phyloP scores from a whole-genome alignment of 23 red algal species.

The Agarophyton chilense region DNA sequence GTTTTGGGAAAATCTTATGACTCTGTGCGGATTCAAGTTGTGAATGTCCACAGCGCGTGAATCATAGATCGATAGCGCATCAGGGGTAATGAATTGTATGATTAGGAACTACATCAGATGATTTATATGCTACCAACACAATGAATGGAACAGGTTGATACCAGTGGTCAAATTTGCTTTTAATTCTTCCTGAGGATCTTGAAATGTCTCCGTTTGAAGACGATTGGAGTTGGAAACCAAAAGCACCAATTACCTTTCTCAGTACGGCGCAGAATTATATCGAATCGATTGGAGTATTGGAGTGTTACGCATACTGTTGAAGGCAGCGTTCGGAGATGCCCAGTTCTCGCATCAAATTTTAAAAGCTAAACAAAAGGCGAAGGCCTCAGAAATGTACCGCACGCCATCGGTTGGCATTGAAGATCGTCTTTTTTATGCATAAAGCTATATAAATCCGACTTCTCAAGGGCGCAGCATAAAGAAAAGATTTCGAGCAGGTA shows the following conservation, averaged over 20 bases:
- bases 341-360: too few relatives aligned
- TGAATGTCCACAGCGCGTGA: slow-evolving; percentile 2
- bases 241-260: background rate
- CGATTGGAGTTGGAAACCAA: slow-evolving; percentile 20
- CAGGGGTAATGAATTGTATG: slow-evolving; percentile 15
- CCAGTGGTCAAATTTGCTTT: background rate
- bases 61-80: slow-evolving; percentile 10
- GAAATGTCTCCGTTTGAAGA: background rate
- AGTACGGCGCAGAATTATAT: background rate
- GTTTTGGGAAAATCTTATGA: background rate
- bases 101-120: background rate
- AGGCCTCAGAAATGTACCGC: too few relatives aligned
- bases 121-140: background rate
- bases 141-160: background rate
- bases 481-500: too few relatives aligned
- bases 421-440: too few relatives aligned
- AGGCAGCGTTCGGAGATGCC: too few relatives aligned
- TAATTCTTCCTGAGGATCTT: slow-evolving; percentile 2
- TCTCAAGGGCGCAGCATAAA: too few relatives aligned
- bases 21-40: background rate
- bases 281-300: background rate
- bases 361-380: too few relatives aligned
- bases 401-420: too few relatives aligned
- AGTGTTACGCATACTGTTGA: background rate
- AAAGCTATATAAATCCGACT: too few relatives aligned